These are phyloP conservation scores for Aphanomyces cochlioides DNA, from an alignment of 352 stramenopile species.

Conservation along the genomic window DNA sequence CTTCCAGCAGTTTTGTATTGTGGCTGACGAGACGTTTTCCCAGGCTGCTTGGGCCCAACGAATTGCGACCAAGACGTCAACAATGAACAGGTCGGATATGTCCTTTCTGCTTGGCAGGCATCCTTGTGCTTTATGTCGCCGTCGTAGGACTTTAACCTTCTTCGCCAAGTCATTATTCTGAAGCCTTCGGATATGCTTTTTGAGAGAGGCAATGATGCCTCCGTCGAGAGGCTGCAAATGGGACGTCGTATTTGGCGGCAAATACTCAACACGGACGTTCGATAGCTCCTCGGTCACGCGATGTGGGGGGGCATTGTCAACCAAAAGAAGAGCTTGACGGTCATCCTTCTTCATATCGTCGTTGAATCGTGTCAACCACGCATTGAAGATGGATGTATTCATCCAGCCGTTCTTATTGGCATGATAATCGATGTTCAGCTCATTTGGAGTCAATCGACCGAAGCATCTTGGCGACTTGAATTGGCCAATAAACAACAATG, in stretches of 20 bases:
- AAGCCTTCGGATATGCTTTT: not conserved
- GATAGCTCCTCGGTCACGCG: not conserved
- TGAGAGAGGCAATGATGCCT: constrained; percentile 17
- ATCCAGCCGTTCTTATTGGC: constrained; percentile 7
- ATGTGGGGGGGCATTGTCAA: constrained; percentile 6
- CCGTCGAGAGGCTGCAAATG: constrained; percentile 5
- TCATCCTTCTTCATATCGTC: not conserved
- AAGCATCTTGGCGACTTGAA: not conserved
- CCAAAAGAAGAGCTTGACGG: constrained; percentile 10
- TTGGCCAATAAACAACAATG: constrained; percentile 4
- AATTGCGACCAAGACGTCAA: not conserved
- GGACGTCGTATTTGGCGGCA: constrained; percentile 1
- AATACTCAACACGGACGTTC: constrained; percentile 7
- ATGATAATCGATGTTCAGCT: not conserved
- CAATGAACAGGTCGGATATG: not conserved
- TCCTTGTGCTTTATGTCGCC: not conserved
- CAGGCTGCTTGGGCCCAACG: not conserved
- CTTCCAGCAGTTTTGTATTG: not conserved
- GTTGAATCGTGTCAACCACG: not conserved
- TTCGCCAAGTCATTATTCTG: not conserved
- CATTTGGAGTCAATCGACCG: not conserved
- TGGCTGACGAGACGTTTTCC: not conserved
- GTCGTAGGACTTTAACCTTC: not conserved
- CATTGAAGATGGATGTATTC: not conserved
- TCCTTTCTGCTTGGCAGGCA: not conserved